Percentiles rank a stretch among this genome's conserved stretches.
Conservation (phyloP, 371 early-diverging fungal genomes). For the Dentiscutata heterogama region DNA sequence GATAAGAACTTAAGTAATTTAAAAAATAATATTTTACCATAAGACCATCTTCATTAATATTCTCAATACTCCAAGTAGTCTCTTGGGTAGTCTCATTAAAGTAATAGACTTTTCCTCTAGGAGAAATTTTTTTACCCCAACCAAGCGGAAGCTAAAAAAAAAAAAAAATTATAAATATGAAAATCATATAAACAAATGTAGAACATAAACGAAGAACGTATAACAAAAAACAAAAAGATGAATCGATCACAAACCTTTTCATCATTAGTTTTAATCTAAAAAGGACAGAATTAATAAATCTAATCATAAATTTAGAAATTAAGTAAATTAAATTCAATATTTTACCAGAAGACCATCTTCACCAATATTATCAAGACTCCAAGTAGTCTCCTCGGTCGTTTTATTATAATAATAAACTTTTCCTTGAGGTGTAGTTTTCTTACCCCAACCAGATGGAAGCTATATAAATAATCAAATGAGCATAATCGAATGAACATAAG, state of each 20-base stretch:
- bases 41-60: conserved; percentile 50
- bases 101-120: conserved; percentile 76
- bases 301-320: not conserved
- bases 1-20: not conserved
- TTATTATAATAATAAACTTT: conserved; percentile 79
- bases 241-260: too few relatives aligned
- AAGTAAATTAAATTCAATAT: not conserved
- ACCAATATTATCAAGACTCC: conserved; percentile 61
- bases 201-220: not conserved
- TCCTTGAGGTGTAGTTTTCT: conserved; percentile 67
- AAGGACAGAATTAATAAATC: too few relatives aligned
- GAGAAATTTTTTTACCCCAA: conserved; percentile 66
- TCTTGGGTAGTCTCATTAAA: conserved; percentile 79
- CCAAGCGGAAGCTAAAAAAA: conserved; percentile 60
- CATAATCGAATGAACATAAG: too few relatives aligned
- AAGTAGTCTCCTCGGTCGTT: conserved; percentile 76
- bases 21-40: conserved; percentile 29
- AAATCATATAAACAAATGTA: not conserved
- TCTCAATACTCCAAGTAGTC: conserved; percentile 70
- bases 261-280: conserved; percentile 17
- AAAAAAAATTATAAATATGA: not conserved
- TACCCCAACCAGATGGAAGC: conserved; percentile 71
- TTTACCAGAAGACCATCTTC: conserved; percentile 48
- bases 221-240: not conserved
- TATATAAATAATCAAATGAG: not conserved